Conservation (phyloP, 176 grass and related monocot genomes). For the Tillandsia leiboldiana region DNA sequence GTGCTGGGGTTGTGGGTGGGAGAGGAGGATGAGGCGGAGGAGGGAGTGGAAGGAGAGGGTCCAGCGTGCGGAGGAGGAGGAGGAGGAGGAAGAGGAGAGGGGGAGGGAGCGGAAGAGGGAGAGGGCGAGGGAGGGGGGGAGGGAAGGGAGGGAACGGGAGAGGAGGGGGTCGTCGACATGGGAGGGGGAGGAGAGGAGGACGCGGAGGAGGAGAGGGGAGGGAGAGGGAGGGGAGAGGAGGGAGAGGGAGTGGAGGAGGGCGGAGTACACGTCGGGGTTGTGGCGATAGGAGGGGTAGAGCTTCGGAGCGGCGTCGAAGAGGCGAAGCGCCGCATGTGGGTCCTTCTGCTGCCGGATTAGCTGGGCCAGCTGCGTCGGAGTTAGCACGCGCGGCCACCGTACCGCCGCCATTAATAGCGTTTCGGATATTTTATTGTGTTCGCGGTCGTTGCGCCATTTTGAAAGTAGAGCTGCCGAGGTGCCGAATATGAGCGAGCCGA, state of each 20-base stretch:
- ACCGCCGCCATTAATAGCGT: conserved; percentile 2
- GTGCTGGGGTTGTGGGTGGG: background rate
- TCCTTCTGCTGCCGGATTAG: conserved; percentile 62
- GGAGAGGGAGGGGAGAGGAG: conserved; percentile 19
- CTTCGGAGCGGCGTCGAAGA: conserved; percentile 40
- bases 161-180: conserved; percentile 37
- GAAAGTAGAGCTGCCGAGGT: too few species aligned
- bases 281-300: conserved; percentile 49
- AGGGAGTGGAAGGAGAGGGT: conserved; percentile 59
- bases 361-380: conserved; percentile 48
- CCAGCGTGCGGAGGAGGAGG: conserved; percentile 51
- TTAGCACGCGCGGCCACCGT: conserved; percentile 73
- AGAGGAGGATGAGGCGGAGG: conserved; percentile 40
- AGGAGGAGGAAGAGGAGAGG: conserved; percentile 19
- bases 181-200: conserved; percentile 30
- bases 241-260: conserved; percentile 30
- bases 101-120: conserved; percentile 31
- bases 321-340: conserved; percentile 33
- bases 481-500: too few species aligned
- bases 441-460: too few species aligned
- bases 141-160: conserved; percentile 31
- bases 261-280: conserved; percentile 49
- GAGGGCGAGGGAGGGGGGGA: conserved; percentile 14
- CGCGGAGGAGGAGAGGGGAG: conserved; percentile 36
- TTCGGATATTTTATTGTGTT: too few species aligned